A percentile compares a stretch with the other conserved stretches of the same genome.
These are phyloP conservation scores for Ophiostoma montium DNA, from an alignment of 2,329 filamentous ascomycete species.

Conservation along the genomic window DNA sequence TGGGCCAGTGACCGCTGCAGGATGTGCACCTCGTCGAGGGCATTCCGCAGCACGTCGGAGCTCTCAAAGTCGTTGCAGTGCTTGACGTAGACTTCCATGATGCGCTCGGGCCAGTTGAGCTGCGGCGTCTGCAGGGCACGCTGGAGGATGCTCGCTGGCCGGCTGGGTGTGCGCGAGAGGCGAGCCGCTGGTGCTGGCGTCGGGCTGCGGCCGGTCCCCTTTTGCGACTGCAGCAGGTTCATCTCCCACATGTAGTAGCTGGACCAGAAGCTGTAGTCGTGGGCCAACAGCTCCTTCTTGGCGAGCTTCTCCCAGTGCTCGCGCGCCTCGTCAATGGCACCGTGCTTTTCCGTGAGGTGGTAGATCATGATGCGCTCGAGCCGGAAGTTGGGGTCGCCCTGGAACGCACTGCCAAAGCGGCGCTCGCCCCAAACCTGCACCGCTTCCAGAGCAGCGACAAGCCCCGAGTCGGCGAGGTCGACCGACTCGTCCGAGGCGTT, in stretches of 20 bases:
- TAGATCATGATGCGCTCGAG: constrained; percentile 87
- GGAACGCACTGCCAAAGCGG: constrained; percentile 59
- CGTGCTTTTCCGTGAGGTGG: constrained; percentile 74
- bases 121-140: constrained; percentile 49
- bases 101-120: constrained; percentile 63
- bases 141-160: constrained; percentile 63
- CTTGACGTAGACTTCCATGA: constrained; percentile 58
- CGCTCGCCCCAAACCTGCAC: constrained; percentile 65
- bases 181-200: constrained; percentile 30
- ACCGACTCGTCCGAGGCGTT: constrained; percentile 66
- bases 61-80: constrained; percentile 87
- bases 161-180: constrained; percentile 48
- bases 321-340: constrained; percentile 62
- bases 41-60: constrained; percentile 57
- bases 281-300: constrained; percentile 47
- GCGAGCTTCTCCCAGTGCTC: constrained; percentile 61
- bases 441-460: constrained; percentile 73
- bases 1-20: constrained; percentile 47
- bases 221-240: constrained; percentile 38
- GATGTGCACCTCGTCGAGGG: constrained; percentile 59
- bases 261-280: constrained; percentile 88
- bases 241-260: constrained; percentile 90
- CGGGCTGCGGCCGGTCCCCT: constrained; percentile 36
- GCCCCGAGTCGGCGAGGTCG: constrained; percentile 80
- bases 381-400: constrained; percentile 78